Conservation (phyloP, 2,329 filamentous ascomycete genomes). For the Aspergillus awamori region DNA sequence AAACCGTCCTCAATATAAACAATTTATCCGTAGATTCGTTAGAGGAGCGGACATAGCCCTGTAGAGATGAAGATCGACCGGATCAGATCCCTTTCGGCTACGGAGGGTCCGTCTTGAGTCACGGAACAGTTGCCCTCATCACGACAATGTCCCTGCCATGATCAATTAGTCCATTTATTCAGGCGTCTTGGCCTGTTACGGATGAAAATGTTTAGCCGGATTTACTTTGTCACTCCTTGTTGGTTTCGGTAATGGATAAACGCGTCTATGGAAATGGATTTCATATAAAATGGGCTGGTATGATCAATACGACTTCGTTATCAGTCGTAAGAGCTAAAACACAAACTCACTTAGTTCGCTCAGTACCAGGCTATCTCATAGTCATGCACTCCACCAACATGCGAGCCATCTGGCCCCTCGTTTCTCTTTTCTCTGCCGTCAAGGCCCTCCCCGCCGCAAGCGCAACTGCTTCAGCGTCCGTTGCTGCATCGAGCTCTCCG, state of each 20-base stretch:
- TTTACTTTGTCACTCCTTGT: constrained; percentile 13
- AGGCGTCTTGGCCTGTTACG: not conserved
- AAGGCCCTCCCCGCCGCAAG: constrained; percentile 25
- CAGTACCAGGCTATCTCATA: not conserved
- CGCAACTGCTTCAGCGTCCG: constrained; percentile 13
- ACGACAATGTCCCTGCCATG: not conserved
- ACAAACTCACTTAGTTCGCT: too few relatives aligned
- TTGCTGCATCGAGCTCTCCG: constrained; percentile 21
- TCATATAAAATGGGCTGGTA: not conserved
- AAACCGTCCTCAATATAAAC: not conserved
- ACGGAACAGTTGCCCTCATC: not conserved
- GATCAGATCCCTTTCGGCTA: constrained; percentile 17
- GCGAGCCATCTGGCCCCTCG: constrained; percentile 22
- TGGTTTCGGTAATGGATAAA: constrained; percentile 14
- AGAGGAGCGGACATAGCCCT: not conserved
- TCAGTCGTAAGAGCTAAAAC: too few relatives aligned
- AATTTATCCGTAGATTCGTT: not conserved
- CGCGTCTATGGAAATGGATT: not conserved
- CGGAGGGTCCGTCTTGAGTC: constrained; percentile 15
- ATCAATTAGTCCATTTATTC: not conserved
- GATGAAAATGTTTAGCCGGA: constrained; percentile 3
- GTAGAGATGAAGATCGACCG: constrained; percentile 20
- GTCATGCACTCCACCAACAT: constrained; percentile 22
- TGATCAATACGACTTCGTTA: not conserved
- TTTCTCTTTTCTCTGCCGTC: constrained; percentile 23